phyloP scores from a whole-genome alignment of 2,329 filamentous ascomycete genomes.

The Zymoseptoria pseudotritici region DNA sequence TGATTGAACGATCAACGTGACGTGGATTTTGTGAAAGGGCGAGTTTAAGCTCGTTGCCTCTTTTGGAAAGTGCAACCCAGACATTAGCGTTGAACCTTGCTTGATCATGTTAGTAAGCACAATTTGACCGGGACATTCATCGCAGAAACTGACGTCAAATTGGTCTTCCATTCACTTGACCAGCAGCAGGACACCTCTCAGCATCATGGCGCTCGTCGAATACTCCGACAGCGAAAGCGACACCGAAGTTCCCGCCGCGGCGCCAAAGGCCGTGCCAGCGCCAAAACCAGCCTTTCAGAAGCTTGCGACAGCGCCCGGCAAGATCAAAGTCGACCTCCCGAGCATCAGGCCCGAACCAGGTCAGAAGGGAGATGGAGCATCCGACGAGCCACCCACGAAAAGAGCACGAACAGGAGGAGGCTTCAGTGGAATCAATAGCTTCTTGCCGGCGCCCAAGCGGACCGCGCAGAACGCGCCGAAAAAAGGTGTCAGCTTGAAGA shows the following conservation, averaged over 20 bases:
- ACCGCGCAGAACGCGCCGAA: slow-evolving; percentile 32
- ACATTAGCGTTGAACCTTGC: background rate
- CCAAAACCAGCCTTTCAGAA: slow-evolving; percentile 33
- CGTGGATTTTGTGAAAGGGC: no score
- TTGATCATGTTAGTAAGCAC: background rate
- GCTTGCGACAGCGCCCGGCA: slow-evolving; percentile 48
- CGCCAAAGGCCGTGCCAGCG: slow-evolving; percentile 20
- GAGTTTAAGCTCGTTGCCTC: background rate
- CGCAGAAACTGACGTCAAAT: background rate
- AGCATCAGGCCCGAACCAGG: slow-evolving; percentile 39
- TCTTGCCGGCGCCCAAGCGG: slow-evolving; percentile 77
- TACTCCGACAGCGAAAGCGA: slow-evolving; percentile 74
- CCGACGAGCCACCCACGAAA: slow-evolving; percentile 60
- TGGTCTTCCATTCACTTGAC: background rate
- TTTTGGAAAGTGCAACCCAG: background rate
- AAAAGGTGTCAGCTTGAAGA: slow-evolving; percentile 67
- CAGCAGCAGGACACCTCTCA: background rate
- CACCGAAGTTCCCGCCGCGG: slow-evolving; percentile 33
- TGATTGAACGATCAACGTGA: no score
- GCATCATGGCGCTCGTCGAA: slow-evolving; percentile 67
- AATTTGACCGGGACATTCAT: background rate
- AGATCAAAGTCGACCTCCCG: slow-evolving; percentile 75
- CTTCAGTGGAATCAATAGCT: slow-evolving; percentile 77
- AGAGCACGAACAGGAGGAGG: slow-evolving; percentile 56
- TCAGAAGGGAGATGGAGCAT: slow-evolving; percentile 31